Conservation (phyloP, 352 stramenopile species). For the Thraustochytrium sp. region DNA sequence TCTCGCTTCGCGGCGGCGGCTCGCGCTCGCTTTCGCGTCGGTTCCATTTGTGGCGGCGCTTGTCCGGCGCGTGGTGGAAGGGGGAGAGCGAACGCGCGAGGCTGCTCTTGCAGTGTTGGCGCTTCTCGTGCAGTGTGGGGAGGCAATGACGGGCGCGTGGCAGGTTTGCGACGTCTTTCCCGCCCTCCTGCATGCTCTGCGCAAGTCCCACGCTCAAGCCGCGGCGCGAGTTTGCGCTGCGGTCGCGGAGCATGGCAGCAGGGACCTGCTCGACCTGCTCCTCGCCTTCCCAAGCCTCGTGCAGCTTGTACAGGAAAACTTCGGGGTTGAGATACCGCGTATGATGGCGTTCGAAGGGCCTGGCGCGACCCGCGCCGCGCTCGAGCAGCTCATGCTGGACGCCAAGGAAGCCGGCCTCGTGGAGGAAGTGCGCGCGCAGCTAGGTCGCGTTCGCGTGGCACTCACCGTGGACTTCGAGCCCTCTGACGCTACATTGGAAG, state of each 20-base stretch:
- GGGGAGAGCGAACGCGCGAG: not conserved
- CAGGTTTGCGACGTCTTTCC: conserved; percentile 17
- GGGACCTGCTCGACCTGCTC: not conserved
- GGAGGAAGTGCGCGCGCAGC: not conserved
- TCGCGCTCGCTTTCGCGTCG: not conserved
- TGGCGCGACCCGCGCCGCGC: not conserved
- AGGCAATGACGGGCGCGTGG: not conserved
- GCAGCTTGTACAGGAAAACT: not conserved
- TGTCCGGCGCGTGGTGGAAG: not conserved
- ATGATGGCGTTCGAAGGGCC: not conserved
- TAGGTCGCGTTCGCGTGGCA: not conserved
- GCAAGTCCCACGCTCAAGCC: not conserved
- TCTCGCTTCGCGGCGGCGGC: not conserved
- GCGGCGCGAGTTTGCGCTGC: not conserved
- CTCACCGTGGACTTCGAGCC: not conserved
- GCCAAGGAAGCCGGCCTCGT: not conserved
- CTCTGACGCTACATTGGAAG: not conserved
- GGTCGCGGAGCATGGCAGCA: not conserved
- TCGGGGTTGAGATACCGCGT: not conserved
- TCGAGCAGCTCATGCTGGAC: not conserved
- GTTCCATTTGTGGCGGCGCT: not conserved
- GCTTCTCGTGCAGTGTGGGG: not conserved
- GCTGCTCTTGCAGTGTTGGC: not conserved
- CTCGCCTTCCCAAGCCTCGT: not conserved
- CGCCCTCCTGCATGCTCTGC: not conserved